These are phyloP conservation scores for Quercus mongolica DNA, from an alignment of 306 rosid genomes.

Conservation along the genomic window DNA sequence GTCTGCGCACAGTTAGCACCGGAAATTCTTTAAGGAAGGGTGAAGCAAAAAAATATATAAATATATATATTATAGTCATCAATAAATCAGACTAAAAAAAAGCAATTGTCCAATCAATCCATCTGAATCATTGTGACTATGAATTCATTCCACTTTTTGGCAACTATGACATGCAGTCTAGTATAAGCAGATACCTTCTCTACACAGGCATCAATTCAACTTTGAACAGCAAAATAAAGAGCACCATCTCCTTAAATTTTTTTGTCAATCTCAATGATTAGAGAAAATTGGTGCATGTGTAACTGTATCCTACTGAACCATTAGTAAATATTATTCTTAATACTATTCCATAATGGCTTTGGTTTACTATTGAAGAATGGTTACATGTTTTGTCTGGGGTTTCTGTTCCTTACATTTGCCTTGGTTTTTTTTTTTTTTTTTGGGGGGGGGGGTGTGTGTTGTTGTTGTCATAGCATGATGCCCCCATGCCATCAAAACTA, in stretches of 20 bases:
- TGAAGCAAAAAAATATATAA: not conserved
- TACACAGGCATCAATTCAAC: not conserved
- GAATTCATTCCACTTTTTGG: not conserved
- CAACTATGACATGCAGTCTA: not conserved
- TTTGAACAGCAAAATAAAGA: not conserved
- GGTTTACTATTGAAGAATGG: not conserved
- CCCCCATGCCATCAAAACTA: not conserved
- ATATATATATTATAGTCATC: not conserved
- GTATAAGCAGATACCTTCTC: not conserved
- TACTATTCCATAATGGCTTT: not conserved
- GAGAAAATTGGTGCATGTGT: not conserved
- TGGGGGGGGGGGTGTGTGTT: too few species aligned
- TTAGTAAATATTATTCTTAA: not conserved
- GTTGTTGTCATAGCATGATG: not conserved
- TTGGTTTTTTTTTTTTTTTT: not conserved
- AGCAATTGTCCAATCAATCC: not conserved
- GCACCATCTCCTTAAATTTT: not conserved
- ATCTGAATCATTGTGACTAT: constrained; percentile 10
- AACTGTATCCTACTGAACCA: not conserved
- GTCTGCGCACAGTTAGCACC: constrained; percentile 48
- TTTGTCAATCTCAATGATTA: not conserved
- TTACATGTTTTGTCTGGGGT: not conserved
- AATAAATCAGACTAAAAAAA: not conserved
- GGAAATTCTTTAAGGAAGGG: not conserved
- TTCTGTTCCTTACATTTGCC: not conserved